Evolutionary conservation across 805 yeast species (phyloP).

Genomic region (Saccharomycopsis amapae): DNA sequence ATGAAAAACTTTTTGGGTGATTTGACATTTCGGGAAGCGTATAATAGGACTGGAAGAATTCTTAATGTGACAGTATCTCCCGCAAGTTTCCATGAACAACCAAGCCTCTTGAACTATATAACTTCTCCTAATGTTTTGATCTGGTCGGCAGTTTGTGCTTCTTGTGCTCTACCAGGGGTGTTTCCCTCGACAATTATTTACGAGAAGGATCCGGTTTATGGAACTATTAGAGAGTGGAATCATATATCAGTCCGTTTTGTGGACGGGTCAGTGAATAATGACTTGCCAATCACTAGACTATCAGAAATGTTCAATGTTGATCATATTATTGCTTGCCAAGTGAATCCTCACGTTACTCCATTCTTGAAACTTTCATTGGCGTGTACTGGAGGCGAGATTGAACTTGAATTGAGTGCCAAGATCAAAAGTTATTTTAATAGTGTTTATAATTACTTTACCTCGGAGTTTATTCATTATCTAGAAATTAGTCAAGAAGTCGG

Average conservation of each 20-base stretch:
- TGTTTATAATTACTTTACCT: constrained; percentile 49
- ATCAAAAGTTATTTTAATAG: constrained; percentile 46
- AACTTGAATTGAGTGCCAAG: constrained; percentile 50
- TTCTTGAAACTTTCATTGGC: constrained; percentile 61
- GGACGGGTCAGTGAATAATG: constrained; percentile 95
- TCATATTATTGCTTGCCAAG: constrained; percentile 96
- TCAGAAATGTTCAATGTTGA: constrained; percentile 97
- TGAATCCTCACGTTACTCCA: constrained; percentile 93
- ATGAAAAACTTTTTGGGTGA: constrained; percentile 80
- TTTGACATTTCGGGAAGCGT: constrained; percentile 88
- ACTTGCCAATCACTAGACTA: constrained; percentile 80
- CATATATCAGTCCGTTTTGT: constrained; percentile 73
- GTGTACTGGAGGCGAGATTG: constrained; percentile 63
- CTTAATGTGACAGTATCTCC: constrained; percentile 91
- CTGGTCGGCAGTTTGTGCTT: constrained; percentile 89
- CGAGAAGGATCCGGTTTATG: constrained; percentile 73
- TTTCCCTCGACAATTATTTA: constrained; percentile 81
- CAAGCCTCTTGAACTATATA: constrained; percentile 68
- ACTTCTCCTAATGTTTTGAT: constrained; percentile 77
- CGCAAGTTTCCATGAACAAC: constrained; percentile 85
- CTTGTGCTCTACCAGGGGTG: constrained; percentile 89
- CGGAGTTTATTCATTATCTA: constrained; percentile 73
- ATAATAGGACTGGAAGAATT: constrained; percentile 88
- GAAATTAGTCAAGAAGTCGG: constrained; percentile 73
- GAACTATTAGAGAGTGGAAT: constrained; percentile 73